Evolutionary conservation across 129 eudicot genomes (phyloP), one percentile per base, ranked within the genome.

Genomic region (Smallanthus sonchifolius): DNA sequence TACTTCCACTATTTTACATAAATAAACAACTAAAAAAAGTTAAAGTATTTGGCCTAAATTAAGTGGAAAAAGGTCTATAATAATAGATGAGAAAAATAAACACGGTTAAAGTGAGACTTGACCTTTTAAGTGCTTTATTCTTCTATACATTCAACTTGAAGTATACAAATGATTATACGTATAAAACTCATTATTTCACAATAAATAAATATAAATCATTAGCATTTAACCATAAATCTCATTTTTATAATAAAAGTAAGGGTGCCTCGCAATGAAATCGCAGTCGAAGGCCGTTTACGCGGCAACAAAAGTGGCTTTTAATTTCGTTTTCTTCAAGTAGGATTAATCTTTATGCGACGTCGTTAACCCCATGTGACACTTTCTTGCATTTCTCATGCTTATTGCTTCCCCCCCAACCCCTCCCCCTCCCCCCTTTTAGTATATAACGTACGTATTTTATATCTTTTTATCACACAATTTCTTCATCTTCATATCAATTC

Each of bases 301-400:
- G 96, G 89, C 98, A 76, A 79, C 70, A 69, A 81, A 84, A 76
- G 73, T 70, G 94, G 95, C 95, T 87, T 92, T 84, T 48, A 67
- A 63, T 73, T 65, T 79, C 8, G 76, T 81, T 78, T 54, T 78
- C 56, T 45, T 60, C 74, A 65, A 80, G 59, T 76, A 40, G 74
- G 79, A 73, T 64, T 79, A 65, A 79, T 55, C 82, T 83, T 62
- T 62, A 77, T 83, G 85, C 80, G 40, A 70, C 52, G 72, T 52
- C 45, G 88, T 80, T 82, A 81, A 89, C 61, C 70, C 85, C 95
- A 95, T 89, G 92, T 95, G 92, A 95, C 84, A 73, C 80, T 62
- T 84, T 72, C 80, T 83, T 81, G 82, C 87, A 77, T 76, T 86
- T 84, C 86, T 85, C 96, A 76, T 87, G 93, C 84, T 76, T 75